Base-by-base conservation (phyloP, 2,329 filamentous ascomycete species). In the Shiraia bambusicola region DNA sequence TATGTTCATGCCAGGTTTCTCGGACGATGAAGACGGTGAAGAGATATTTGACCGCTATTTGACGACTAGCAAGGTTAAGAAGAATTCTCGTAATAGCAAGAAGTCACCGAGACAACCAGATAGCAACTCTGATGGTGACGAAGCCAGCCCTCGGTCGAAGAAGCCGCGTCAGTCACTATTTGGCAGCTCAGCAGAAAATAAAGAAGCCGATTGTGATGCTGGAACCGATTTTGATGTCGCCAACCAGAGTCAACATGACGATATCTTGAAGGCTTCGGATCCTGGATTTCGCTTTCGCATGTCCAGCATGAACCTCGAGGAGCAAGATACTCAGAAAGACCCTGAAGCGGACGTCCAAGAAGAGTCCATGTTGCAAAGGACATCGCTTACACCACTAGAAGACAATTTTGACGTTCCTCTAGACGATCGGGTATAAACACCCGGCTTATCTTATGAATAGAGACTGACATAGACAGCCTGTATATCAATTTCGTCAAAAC, bases 401-500 rank as follows among this genome's bases (percentile, higher is more conserved):
- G 43, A 47, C 3, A 47, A 41, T 0, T 3, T 47, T 13, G n/a
- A 40, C 14, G 49, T 54, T 24, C 50, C 50, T 28, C 40, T 43
- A 6, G 48, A 59, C 34, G 17, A 36, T 3, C 43, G 43, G 13
- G 45, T 46, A 36, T 31, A 16, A 14, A 4, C 7, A 0, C 22
- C 8, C 10, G 5, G 2, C 15, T 12, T 7, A n/a, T 1, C 1
- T n/a, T 14, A 19, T 37, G 11, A 8, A 17, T 34, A 12, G 13
- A 4, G 34, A 24, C 45, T 51, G 10, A 50, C 29, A n/a, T 31
- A 10, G 13, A 9, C 13, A 59, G 56, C 41, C 38, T 8, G 34
- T 29, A 3, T 64, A 63, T 25, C 42, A 49, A 2, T 28, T 64
- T 3, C 61, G 61, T 11, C 45, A 52, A 40, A 57, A 58, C 17